Percentiles rank a stretch among this genome's conserved stretches.
Evolutionary conservation across 2,329 filamentous ascomycete species (phyloP).

Genomic region (Colletotrichum truncatum): DNA sequence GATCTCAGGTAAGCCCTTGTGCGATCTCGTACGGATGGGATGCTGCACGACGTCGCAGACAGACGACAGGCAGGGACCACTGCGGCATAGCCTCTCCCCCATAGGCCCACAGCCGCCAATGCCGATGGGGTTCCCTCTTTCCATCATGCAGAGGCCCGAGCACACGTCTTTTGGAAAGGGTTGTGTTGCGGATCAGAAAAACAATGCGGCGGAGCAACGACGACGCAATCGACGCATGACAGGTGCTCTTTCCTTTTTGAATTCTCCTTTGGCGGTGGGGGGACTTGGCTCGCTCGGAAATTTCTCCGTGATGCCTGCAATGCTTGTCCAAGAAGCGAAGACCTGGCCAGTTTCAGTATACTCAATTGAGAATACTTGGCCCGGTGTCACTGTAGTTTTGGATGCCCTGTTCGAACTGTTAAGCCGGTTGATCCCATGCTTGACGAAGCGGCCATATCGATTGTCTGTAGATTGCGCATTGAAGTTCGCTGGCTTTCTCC

Average conservation of each 20-base stretch:
- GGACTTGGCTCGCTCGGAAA: slow-evolving; percentile 10
- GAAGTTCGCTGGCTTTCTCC: neutral
- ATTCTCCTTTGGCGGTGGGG: slow-evolving; percentile 3
- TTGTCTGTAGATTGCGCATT: neutral
- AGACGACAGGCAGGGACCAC: slow-evolving; percentile 12
- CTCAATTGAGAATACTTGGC: slow-evolving; percentile 28
- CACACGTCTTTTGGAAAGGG: neutral
- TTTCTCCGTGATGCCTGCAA: slow-evolving; percentile 23
- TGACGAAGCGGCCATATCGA: neutral
- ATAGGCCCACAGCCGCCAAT: slow-evolving; percentile 22
- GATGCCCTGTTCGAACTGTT: neutral
- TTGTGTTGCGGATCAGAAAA: slow-evolving; percentile 11
- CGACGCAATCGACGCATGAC: slow-evolving; percentile 2
- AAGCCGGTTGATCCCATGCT: neutral
- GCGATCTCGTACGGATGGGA: slow-evolving; percentile 15
- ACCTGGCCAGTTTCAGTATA: slow-evolving; percentile 20
- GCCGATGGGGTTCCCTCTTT: slow-evolving; percentile 6
- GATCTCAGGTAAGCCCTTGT: slow-evolving; percentile 15
- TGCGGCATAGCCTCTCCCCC: slow-evolving; percentile 6
- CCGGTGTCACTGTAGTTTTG: slow-evolving; percentile 25
- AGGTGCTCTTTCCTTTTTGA: neutral
- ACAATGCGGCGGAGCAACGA: slow-evolving; percentile 18
- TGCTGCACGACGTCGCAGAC: slow-evolving; percentile 25
- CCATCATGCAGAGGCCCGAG: slow-evolving; percentile 7
- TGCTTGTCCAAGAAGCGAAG: slow-evolving; percentile 25